phyloP scores from a whole-genome alignment of 179 eudicot species.

The Patellifolia procumbens region DNA sequence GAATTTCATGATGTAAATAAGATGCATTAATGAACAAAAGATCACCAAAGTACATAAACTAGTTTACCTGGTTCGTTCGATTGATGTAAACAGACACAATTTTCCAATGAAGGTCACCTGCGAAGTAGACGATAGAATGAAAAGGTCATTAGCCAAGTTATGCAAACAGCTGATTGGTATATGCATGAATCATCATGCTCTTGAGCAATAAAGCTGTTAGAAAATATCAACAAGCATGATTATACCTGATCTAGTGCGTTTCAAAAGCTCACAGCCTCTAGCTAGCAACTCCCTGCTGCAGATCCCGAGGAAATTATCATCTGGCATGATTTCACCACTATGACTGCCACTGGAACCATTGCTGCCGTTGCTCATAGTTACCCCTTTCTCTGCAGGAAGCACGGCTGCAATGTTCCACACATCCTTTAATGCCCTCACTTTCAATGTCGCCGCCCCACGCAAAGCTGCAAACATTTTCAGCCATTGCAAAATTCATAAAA shows the following conservation, averaged over 20 bases:
- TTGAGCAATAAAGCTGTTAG: background rate
- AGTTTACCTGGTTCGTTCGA: conserved; percentile 62
- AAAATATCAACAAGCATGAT: background rate
- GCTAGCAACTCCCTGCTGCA: conserved; percentile 77
- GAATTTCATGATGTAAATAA: background rate
- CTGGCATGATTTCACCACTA: conserved; percentile 77
- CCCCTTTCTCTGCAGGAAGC: conserved; percentile 62
- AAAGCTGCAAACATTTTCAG: conserved; percentile 47
- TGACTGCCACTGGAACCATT: conserved; percentile 76
- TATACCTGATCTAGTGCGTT: conserved; percentile 83
- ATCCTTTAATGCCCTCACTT: conserved; percentile 89
- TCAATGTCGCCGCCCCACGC: conserved; percentile 93
- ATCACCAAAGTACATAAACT: background rate
- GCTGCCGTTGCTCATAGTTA: conserved; percentile 38
- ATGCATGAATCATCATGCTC: background rate
- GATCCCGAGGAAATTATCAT: conserved; percentile 86
- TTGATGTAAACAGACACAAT: conserved; percentile 85
- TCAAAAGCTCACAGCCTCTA: conserved; percentile 78
- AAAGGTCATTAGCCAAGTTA: background rate
- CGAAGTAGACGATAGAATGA: conserved; percentile 5
- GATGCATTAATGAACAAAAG: background rate
- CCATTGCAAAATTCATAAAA: background rate
- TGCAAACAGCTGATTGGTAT: background rate
- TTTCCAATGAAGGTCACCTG: conserved; percentile 96
- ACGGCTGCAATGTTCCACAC: conserved; percentile 79